Conservation (phyloP, 1,284 basidiomycete genomes). For the Cutaneotrichosporon mucoides region DNA sequence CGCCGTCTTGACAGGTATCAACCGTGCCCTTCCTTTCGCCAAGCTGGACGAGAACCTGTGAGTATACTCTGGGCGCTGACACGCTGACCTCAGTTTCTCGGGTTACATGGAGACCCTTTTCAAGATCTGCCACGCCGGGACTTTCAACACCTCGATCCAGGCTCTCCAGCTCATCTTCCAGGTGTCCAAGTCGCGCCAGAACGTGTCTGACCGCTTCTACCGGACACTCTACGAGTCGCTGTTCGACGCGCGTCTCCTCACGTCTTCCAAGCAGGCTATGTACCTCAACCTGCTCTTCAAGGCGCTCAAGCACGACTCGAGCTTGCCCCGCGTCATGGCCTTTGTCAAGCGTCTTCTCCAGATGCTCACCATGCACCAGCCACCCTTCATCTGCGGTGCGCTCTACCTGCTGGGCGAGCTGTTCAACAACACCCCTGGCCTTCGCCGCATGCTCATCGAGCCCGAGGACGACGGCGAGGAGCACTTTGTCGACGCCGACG, state of each 20-base stretch:
- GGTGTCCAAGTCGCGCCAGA: conserved; percentile 55
- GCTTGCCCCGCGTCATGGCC: conserved; percentile 63
- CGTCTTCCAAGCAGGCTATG: conserved; percentile 92
- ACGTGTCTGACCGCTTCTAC: conserved; percentile 80
- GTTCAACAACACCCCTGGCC: conserved; percentile 66
- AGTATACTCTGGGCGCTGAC: too few species aligned
- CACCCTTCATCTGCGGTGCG: conserved; percentile 87
- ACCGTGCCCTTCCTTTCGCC: conserved; percentile 90
- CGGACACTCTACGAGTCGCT: conserved; percentile 85
- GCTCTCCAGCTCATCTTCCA: conserved; percentile 89
- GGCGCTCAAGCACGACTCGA: conserved; percentile 75
- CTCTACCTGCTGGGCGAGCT: conserved; percentile 64
- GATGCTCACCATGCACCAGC: conserved; percentile 68
- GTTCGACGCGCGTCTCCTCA: conserved; percentile 72
- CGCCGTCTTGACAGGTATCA: conserved; percentile 89
- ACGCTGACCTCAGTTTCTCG: conserved; percentile 54
- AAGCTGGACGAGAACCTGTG: conserved; percentile 59
- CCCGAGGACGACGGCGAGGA: conserved; percentile 54
- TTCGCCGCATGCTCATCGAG: conserved; percentile 63
- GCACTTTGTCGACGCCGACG: conserved; percentile 52
- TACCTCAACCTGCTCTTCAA: conserved; percentile 96
- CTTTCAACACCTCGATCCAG: conserved; percentile 94
- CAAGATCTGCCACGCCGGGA: conserved; percentile 83
- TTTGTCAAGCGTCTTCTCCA: conserved; percentile 86
- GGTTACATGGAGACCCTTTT: conserved; percentile 92